Base-by-base conservation (phyloP, 2,329 filamentous ascomycete species). In the Aspergillus costaricaensis region DNA sequence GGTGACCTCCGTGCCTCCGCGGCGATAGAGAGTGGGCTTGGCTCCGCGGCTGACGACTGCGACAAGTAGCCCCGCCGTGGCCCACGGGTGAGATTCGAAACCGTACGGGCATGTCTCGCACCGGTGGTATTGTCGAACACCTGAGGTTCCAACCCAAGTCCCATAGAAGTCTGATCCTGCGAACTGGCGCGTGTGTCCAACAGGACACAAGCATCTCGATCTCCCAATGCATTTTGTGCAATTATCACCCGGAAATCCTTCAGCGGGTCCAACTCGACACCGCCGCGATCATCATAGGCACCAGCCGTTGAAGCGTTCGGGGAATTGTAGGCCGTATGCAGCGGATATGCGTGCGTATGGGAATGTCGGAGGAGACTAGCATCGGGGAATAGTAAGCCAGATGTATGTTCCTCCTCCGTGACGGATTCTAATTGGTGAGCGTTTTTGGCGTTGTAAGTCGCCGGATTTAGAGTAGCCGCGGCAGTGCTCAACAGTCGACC, bases 381-480 rank as follows among this genome's bases (percentile, higher is more conserved):
- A 68, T 80, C 79, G 36, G 80, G 80, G 62, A 80, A 82, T 56
- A 82, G 70, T 49, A 82, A 73, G 41, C 77, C 77, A 49, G 79
- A 79, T 5, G 79, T 82, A 64, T 82, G 79, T 62, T 80, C 78
- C 65, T 82, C 80, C 62, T 82, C 80, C 1, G 79, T 81, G 23
- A 80, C 77, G 23, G 80, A 82, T 65, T 82, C 80, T 19, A 80
- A 74, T 30, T 76, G 74, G 23, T 72, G 69, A 15, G 72, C 63
- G 60, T 72, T 76, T 58, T 77, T 74, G 47, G 72, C 68, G 43
- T 72, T 71, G 60, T 79, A 77, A 6, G 71, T 64, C n/a, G 76
- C 68, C 17, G 77, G 74, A 65, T 76, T 80, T 56, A 80, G 67
- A 19, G 77, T 78, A 48, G 77, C 77, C 14, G 77, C 77, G 44